Evolutionary conservation across 2,329 filamentous ascomycete genomes (phyloP).

Genomic region (Neofusicoccum umdonicola): DNA sequence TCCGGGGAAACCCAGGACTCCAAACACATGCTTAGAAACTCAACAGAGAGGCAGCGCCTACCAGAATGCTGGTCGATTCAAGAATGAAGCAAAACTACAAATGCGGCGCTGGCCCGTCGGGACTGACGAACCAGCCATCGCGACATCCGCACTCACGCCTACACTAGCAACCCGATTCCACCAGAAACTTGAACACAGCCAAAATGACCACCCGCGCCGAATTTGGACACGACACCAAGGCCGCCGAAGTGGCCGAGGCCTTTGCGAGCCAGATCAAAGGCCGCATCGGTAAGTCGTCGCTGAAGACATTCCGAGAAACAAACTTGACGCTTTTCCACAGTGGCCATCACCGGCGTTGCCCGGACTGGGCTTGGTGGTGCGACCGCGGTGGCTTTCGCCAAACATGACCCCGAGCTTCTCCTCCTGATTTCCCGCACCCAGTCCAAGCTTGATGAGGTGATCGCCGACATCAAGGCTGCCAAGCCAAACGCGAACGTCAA

Average conservation of each 20-base stretch:
- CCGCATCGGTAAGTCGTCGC: constrained; percentile 25
- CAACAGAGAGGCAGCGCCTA: too few species aligned
- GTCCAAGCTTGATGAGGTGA: constrained; percentile 42
- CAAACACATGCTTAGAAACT: too few species aligned
- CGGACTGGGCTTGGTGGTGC: constrained; percentile 29
- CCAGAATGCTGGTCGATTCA: too few species aligned
- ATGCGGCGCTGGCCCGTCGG: too few species aligned
- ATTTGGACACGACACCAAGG: constrained; percentile 32
- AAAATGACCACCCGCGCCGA: constrained; percentile 32
- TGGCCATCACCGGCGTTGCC: constrained; percentile 27
- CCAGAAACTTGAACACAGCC: too few species aligned
- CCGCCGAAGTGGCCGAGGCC: constrained; percentile 29
- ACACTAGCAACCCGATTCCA: too few species aligned
- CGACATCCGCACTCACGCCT: too few species aligned
- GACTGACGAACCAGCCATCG: too few species aligned
- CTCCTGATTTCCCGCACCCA: constrained; percentile 42
- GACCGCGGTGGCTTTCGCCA: constrained; percentile 29
- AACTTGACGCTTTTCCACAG: not conserved
- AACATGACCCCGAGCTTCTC: constrained; percentile 27
- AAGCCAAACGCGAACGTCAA: constrained; percentile 36
- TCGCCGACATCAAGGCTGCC: constrained; percentile 33
- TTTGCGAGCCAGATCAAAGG: constrained; percentile 29
- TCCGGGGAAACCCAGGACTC: too few species aligned
- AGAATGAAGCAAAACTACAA: too few species aligned
- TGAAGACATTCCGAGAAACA: not conserved